These are phyloP conservation scores for Bruguiera sexangula DNA, from an alignment of 345 rosid genomes.

Conservation along the genomic window DNA sequence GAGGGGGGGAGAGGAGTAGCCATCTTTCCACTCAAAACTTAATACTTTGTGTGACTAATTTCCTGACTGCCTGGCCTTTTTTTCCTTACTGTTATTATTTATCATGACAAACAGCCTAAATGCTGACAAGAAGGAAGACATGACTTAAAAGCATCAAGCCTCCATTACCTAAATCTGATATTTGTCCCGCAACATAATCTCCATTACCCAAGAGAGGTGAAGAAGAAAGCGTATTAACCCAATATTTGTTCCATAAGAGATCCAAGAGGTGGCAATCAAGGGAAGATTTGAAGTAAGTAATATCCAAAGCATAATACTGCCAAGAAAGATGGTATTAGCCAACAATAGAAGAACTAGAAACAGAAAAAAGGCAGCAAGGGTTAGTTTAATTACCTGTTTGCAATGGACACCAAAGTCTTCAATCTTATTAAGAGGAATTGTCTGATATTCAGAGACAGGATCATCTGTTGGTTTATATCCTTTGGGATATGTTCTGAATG, in stretches of 20 bases:
- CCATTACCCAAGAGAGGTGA: conserved; percentile 97
- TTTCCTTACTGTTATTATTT: no score
- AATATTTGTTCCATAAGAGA: conserved; percentile 95
- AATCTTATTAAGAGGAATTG: conserved; percentile 89
- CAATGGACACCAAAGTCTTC: conserved; percentile 95
- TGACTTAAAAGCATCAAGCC: neutral
- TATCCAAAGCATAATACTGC: conserved; percentile 91
- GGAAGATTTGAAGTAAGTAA: conserved; percentile 93
- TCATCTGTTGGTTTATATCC: conserved; percentile 82
- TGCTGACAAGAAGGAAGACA: neutral
- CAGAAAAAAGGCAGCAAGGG: neutral
- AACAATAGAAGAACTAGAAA: neutral
- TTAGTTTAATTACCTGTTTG: conserved; percentile 61
- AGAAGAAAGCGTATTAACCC: conserved; percentile 96
- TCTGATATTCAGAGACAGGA: conserved; percentile 88
- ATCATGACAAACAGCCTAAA: neutral
- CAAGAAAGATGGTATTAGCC: conserved; percentile 22
- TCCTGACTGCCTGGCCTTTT: neutral
- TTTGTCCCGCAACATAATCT: conserved; percentile 98
- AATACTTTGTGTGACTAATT: no score
- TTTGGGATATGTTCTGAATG: conserved; percentile 95
- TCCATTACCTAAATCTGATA: conserved; percentile 87
- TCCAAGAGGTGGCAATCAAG: conserved; percentile 97
- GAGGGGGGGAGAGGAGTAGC: no score
- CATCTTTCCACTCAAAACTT: no score